Evolutionary conservation across 2,329 filamentous ascomycete species (phyloP), one percentile per base, ranked within the genome.

Genomic region (Phaeosphaeriaceae sp.): DNA sequence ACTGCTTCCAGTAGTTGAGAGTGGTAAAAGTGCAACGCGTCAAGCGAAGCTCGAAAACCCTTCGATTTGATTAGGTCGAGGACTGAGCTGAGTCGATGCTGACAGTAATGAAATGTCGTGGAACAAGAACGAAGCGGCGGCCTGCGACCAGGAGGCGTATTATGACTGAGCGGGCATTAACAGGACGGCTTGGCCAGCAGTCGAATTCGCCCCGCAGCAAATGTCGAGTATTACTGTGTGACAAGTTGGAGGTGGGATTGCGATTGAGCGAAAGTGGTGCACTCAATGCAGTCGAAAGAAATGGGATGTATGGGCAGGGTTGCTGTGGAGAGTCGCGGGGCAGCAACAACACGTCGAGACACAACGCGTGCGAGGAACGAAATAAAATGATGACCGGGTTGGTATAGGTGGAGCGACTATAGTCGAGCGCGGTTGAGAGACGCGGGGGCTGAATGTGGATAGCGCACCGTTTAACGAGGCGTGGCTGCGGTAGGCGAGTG

Each of bases 311-410:
- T 60, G 40, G 60, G 54, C 62, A 58, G 58, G 62, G 65, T 67
- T 69, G 63, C 63, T 64, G 65, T 70, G 66, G 70, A 62, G 65
- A 68, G 65, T 62, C 61, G 67, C 69, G 66, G 67, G 60, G 62
- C 52, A 58, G 60, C 63, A 44, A 61, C 58, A 31, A 25, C 21
- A 19, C 41, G 49, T 59, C 63, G 65, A 70, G 56, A 64, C 60
- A 45, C 59, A 66, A 76, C 67, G 75, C 73, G 75, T 73, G 61
- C 51, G 66, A 71, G 66, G 65, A 60, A 58, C 65, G 65, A 66
- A 63, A 65, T 65, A 58, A 70, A 61, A 63, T 69, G 67, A 70
- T 69, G 63, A 60, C 61, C 58, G 60, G 59, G 40, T 51, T 36
- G 31, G 67, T 69, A 70, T 65, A 67, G 51, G 55, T 63, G 56